These are phyloP conservation scores for Rhynchosporium secalis DNA, from an alignment of 2,329 filamentous ascomycete genomes.

Conservation along the genomic window DNA sequence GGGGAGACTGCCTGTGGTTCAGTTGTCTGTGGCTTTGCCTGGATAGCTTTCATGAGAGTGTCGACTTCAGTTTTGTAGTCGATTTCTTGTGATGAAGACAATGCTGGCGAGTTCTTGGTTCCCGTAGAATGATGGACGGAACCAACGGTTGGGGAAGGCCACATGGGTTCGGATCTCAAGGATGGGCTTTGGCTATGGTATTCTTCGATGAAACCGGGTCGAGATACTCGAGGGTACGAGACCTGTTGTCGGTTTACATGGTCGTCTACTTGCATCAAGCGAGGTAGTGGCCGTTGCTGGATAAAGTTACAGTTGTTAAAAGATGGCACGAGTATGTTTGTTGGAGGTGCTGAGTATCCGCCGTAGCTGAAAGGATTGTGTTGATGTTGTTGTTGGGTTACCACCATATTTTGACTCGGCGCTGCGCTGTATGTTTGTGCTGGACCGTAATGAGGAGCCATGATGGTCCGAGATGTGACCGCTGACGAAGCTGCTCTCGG, in stretches of 20 bases:
- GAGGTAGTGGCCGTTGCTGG: conserved; percentile 38
- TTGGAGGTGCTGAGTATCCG: conserved; percentile 38
- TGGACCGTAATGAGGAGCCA: conserved; percentile 51
- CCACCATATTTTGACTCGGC: conserved; percentile 46
- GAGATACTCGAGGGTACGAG: conserved; percentile 40
- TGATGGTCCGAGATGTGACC: conserved; percentile 46
- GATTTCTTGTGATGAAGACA: conserved; percentile 42
- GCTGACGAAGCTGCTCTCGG: conserved; percentile 42
- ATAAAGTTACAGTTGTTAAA: conserved; percentile 36
- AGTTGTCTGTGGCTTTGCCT: conserved; percentile 58
- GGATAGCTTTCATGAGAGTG: conserved; percentile 84
- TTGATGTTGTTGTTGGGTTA: conserved; percentile 40
- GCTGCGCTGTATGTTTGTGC: conserved; percentile 47
- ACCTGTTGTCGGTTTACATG: conserved; percentile 24
- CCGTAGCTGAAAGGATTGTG: conserved; percentile 48
- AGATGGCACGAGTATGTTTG: conserved; percentile 35
- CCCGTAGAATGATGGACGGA: conserved; percentile 22
- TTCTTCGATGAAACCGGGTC: conserved; percentile 38
- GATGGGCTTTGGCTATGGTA: conserved; percentile 41
- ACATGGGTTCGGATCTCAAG: conserved; percentile 41
- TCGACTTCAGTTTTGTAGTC: conserved; percentile 83
- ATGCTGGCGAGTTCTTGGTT: conserved; percentile 19
- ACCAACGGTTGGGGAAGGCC: conserved; percentile 28
- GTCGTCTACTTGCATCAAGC: conserved; percentile 32
- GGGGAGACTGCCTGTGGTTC: conserved; percentile 35